Conservation (phyloP, 306 rosid species). For the Malus asiatica region DNA sequence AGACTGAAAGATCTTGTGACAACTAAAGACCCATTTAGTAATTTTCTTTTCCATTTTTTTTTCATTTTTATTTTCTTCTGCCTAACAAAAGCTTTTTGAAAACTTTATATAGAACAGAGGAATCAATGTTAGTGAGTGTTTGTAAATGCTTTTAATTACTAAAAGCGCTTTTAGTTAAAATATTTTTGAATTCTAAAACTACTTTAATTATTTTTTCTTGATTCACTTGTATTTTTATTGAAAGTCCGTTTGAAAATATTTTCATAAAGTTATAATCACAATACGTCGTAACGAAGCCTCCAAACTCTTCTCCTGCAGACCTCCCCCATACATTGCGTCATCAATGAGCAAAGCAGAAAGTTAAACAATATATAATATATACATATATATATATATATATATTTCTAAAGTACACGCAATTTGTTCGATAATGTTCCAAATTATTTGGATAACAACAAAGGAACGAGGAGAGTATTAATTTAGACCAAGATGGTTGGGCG, state of each 20-base stretch:
- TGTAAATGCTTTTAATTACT: too few relatives aligned
- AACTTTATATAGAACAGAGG: background rate
- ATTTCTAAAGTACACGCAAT: background rate
- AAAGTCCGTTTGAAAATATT: fast-evolving
- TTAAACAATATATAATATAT: too few relatives aligned
- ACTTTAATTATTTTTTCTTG: too few relatives aligned
- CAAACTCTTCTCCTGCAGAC: background rate
- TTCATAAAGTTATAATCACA: too few relatives aligned
- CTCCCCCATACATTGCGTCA: background rate
- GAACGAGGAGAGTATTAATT: background rate
- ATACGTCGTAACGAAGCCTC: too few relatives aligned
- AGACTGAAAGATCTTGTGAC: background rate
- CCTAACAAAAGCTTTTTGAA: background rate
- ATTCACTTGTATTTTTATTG: too few relatives aligned
- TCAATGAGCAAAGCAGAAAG: background rate
- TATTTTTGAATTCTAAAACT: fast-evolving
- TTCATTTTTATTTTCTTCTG: background rate
- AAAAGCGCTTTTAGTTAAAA: too few relatives aligned
- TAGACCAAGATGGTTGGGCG: background rate
- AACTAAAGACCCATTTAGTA: background rate
- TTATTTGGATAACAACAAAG: background rate
- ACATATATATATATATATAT: too few relatives aligned
- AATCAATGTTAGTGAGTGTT: background rate
- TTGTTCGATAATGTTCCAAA: too few relatives aligned
- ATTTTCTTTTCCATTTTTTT: too few relatives aligned